phyloP scores from a whole-genome alignment of 768 basidiomycete genomes.

The Mycena capillaripes region DNA sequence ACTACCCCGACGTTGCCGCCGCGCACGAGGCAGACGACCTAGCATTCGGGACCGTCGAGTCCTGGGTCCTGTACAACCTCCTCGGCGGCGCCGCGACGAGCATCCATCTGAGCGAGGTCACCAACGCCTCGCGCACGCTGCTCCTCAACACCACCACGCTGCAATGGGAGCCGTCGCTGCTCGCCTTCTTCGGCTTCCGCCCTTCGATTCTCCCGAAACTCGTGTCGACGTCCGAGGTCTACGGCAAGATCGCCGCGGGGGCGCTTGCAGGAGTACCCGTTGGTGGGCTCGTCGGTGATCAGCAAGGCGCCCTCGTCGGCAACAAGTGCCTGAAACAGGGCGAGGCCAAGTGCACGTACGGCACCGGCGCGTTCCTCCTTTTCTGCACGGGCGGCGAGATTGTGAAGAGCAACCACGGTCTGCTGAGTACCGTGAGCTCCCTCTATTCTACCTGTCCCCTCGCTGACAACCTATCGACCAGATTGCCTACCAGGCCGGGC shows the following conservation, averaged over 20 bases:
- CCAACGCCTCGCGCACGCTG: constrained; percentile 97
- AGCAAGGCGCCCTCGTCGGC: constrained; percentile 96
- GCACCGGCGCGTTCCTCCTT: constrained; percentile 95
- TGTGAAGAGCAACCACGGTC: constrained; percentile 87
- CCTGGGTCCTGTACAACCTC: constrained; percentile 90
- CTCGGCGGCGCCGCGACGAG: constrained; percentile 80
- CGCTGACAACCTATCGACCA: constrained; percentile 43
- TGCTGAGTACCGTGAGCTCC: constrained; percentile 84
- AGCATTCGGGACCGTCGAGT: constrained; percentile 95
- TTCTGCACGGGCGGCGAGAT: constrained; percentile 94
- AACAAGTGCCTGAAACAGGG: constrained; percentile 95
- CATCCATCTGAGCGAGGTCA: constrained; percentile 91
- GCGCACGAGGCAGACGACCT: constrained; percentile 89
- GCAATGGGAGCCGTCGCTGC: constrained; percentile 85
- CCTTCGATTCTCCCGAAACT: constrained; percentile 85
- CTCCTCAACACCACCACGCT: constrained; percentile 88
- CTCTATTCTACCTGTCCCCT: constrained; percentile 1
- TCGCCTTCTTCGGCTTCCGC: constrained; percentile 90
- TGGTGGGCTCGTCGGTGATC: constrained; percentile 96
- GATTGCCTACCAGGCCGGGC: constrained; percentile 93
- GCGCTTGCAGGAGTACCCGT: constrained; percentile 84
- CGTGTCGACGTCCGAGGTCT: constrained; percentile 93
- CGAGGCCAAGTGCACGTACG: constrained; percentile 98
- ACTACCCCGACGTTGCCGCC: constrained; percentile 78
- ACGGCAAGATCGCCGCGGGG: constrained; percentile 81